Evolutionary conservation across 441 rosid species (phyloP), one percentile per base, ranked within the genome.

Genomic region (Arabidopsis lyrata): DNA sequence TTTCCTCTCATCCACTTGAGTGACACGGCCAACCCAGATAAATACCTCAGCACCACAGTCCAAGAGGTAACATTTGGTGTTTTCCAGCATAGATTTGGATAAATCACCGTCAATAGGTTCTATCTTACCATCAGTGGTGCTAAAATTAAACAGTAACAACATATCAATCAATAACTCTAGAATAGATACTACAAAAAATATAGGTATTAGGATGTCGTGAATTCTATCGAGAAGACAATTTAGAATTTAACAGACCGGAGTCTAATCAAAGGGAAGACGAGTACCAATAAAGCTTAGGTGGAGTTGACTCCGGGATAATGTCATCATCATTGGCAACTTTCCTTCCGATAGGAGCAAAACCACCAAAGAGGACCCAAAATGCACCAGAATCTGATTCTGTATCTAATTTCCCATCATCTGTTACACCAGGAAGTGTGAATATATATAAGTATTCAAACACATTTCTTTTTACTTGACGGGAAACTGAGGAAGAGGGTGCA

Each of bases 311-410:
- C 0, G 85, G 85, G 56, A 86, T 75, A 72, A 81, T 70, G 36
- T 96, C 99, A 77, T 96, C 97, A 66, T 96, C 99, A 70, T 76
- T 75, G 18, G 81, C 66, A 78, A 89, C 90, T 78, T 96, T 96
- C 88, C 90, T 93, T 70, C 89, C 95, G 35, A 96, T 90, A 53
- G 99, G 98, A 73, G 99, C 98, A 83, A 96, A 96, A 50, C 99
- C 99, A 80, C 99, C 99, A 78, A 93, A 85, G 59, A 96, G 96
- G 69, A 93, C 98, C 99, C 99, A 93, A 75, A 96, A 96, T 77
- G 90, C 99, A 63, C 99, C 99, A 0, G 99, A 94, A 78, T 96
- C 99, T 32, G 99, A 96, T 82, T 92, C 97, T 14, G 98, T 90
- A 82, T 96, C 98, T 76, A 96, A 82, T 80, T 93, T 96, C 29